Conservation (phyloP, 345 rosid species). For the Diplotaxis tenuifolia region DNA sequence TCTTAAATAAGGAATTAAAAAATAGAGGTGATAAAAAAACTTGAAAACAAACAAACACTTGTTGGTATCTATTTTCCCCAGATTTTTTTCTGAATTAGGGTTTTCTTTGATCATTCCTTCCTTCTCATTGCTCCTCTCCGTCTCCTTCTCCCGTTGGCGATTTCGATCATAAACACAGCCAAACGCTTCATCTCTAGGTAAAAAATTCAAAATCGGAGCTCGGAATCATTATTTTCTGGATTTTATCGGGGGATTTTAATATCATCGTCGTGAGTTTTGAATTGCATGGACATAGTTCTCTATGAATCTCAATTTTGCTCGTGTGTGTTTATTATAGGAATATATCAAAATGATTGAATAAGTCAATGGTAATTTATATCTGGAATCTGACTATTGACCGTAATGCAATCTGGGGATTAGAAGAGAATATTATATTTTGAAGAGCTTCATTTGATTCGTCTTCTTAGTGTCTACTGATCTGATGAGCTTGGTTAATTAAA, state of each 20-base stretch:
- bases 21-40: conserved; percentile 17
- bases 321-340: no score
- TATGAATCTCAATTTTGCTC: not conserved
- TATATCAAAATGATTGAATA: not conserved
- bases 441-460: not conserved
- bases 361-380: conserved; percentile 1
- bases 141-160: conserved; percentile 16
- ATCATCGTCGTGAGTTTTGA: not conserved
- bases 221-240: not conserved
- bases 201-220: no score
- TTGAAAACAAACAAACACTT: conserved; percentile 20
- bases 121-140: conserved; percentile 17
- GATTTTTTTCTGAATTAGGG: conserved; percentile 35
- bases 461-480: not conserved
- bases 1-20: not conserved
- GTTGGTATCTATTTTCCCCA: not conserved
- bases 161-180: not conserved
- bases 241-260: no score
- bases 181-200: not conserved
- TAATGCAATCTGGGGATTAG: not conserved
- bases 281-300: not conserved
- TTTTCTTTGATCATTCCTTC: conserved; percentile 27
- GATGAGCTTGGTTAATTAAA: not conserved
- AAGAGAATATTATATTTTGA: not conserved
- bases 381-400: not conserved